These are phyloP conservation scores for Russula vinacea DNA, from an alignment of 768 basidiomycete species.

Conservation along the genomic window DNA sequence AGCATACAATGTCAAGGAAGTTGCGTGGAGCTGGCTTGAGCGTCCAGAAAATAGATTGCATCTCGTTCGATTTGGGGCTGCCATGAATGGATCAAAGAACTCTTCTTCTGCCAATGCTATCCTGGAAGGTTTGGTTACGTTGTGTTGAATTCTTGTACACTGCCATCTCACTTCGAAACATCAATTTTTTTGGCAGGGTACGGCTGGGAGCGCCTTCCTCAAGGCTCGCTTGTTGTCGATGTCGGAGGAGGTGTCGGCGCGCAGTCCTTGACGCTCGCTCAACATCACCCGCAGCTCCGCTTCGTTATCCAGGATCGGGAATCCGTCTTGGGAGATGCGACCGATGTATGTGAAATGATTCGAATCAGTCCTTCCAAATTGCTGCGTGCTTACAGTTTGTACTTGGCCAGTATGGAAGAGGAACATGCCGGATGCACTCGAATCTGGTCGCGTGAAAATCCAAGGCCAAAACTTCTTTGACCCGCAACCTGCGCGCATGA, in stretches of 20 bases:
- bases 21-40: conserved; percentile 5
- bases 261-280: conserved; percentile 17
- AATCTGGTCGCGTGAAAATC: not conserved
- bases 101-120: not conserved
- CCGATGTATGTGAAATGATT: conserved; percentile 1
- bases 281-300: conserved; percentile 2
- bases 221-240: conserved; percentile 21
- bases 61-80: conserved; percentile 8
- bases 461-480: conserved; percentile 12
- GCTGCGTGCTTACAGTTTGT: not conserved
- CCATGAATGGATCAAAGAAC: not conserved
- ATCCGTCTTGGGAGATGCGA: conserved; percentile 4
- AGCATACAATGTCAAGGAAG: not conserved
- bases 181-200: conserved; percentile 8
- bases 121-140: conserved; percentile 6
- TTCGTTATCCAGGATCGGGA: conserved; percentile 22
- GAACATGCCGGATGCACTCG: conserved; percentile 3
- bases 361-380: not conserved
- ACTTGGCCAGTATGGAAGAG: conserved; percentile 8
- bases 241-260: conserved; percentile 18
- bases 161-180: not conserved
- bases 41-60: conserved; percentile 4
- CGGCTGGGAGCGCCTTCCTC: conserved; percentile 8
- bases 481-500: not conserved
- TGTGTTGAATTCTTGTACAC: too few relatives aligned